These are phyloP conservation scores for Phylloporus sp. DNA, from an alignment of 768 basidiomycete species.

Conservation along the genomic window DNA sequence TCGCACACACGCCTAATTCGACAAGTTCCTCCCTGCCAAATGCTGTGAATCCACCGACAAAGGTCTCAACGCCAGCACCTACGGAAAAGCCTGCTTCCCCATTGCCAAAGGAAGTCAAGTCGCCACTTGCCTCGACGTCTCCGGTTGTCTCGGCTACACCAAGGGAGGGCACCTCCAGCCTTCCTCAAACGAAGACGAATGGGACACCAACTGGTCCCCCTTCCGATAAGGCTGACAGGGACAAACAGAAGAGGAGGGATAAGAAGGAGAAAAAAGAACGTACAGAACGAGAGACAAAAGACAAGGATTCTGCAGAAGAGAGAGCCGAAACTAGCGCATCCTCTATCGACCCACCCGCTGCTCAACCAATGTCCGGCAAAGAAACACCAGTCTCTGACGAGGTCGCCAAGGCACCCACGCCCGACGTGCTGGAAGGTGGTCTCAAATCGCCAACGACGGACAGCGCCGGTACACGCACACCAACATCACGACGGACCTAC, in stretches of 20 bases:
- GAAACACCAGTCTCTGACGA: slow-evolving; percentile 33
- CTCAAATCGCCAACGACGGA: slow-evolving; percentile 56
- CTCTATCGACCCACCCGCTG: slow-evolving; percentile 18
- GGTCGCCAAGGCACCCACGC: slow-evolving; percentile 18
- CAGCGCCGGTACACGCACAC: slow-evolving; percentile 63
- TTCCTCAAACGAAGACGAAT: slow-evolving; percentile 30
- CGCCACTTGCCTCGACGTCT: slow-evolving; percentile 32
- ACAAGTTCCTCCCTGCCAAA: slow-evolving; percentile 46
- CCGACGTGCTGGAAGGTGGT: slow-evolving; percentile 29
- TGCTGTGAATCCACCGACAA: slow-evolving; percentile 32
- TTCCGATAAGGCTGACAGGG: slow-evolving; percentile 50
- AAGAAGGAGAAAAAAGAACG: slow-evolving; percentile 59
- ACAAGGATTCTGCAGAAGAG: slow-evolving; percentile 36
- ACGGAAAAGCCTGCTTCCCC: slow-evolving; percentile 35
- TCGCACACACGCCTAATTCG: slow-evolving; percentile 55
- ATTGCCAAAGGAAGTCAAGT: slow-evolving; percentile 31
- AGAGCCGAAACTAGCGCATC: slow-evolving; percentile 28
- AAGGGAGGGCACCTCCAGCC: slow-evolving; percentile 33
- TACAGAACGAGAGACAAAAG: slow-evolving; percentile 38
- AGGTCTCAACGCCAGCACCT: slow-evolving; percentile 31
- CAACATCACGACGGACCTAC: slow-evolving; percentile 56
- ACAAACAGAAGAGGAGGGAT: slow-evolving; percentile 55
- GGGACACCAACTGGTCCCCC: slow-evolving; percentile 28
- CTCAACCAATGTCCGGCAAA: slow-evolving; percentile 35
- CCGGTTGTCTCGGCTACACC: slow-evolving; percentile 30